Conservation (phyloP, 1,284 basidiomycete genomes). For the Exobasidium rhododendri region DNA sequence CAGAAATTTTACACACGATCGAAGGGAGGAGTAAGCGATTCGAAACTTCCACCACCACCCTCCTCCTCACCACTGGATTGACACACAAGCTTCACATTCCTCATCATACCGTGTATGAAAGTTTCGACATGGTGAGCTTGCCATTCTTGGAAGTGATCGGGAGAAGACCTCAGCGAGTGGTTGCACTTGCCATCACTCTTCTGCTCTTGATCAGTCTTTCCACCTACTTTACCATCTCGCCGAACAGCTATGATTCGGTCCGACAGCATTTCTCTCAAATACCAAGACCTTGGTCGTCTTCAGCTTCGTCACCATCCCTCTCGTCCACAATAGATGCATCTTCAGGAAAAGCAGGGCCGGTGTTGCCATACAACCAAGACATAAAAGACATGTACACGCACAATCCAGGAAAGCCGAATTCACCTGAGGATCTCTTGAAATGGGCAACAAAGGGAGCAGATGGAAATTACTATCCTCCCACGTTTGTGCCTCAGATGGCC, state of each 20-base stretch:
- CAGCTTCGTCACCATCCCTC: background rate
- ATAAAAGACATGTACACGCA: slow-evolving; percentile 44
- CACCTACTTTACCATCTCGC: slow-evolving; percentile 38
- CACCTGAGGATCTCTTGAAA: slow-evolving; percentile 41
- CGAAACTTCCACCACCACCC: background rate
- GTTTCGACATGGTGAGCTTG: slow-evolving; percentile 15
- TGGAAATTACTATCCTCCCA: slow-evolving; percentile 49
- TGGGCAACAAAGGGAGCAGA: slow-evolving; percentile 43
- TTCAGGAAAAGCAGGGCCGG: background rate
- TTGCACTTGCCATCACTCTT: slow-evolving; percentile 33
- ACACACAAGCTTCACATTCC: slow-evolving; percentile 3
- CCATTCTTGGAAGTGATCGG: slow-evolving; percentile 33
- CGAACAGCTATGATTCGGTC: slow-evolving; percentile 21
- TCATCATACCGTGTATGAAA: background rate
- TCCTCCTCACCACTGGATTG: background rate
- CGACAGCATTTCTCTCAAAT: slow-evolving; percentile 23
- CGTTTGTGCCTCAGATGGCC: slow-evolving; percentile 35
- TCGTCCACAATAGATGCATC: slow-evolving; percentile 8
- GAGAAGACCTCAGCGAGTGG: slow-evolving; percentile 39
- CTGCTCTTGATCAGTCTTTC: slow-evolving; percentile 35
- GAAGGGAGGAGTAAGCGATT: background rate
- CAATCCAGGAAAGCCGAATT: slow-evolving; percentile 27
- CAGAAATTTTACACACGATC: too few species aligned
- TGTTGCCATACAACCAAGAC: slow-evolving; percentile 1
- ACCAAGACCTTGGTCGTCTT: slow-evolving; percentile 22